Base-by-base conservation (phyloP, 306 rosid species). In the Oxytropis ochrocephala region DNA sequence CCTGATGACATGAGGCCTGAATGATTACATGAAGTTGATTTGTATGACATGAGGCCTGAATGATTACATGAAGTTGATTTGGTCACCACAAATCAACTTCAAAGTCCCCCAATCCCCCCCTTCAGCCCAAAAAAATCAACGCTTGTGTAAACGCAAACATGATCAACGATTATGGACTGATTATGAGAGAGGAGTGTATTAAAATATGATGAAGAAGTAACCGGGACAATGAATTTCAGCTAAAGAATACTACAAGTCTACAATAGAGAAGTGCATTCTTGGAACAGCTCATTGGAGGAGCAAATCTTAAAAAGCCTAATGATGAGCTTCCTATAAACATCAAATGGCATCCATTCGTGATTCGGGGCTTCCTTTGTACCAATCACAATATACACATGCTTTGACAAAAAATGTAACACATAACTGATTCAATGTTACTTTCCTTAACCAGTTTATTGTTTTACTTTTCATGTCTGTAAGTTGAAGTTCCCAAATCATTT, bases 391-490 rank as follows among this genome's bases (percentile, higher is more conserved):
- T 18, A 33, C 33, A 56, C 46, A 50, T 30, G 65, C 24, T 64
- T 19, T 64, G 59, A 46, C 43, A 3, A 48, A 48, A 67, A 36
- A 47, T 47, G 74, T 42, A 58, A 43, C 30, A 50, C 39, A 55
- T 35, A 67, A n/a, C 55, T 48, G 24, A 67, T 58, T 43, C 54
- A 38, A 57, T 47, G 29, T 58, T 50, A 59, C 47, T 18, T 47
- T 33, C 76, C 36, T 8, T 18, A 12, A 47, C 48, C 52, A 46
- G 57, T 70, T 55, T 16, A 29, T 9, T 35, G 46, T 30, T 38
- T 19, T 38, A 70, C 55, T 65, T 75, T 33, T 57, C 64, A 6
- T n/a, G n/a, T n/a, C n/a, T n/a, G n/a, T n/a, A n/a, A n/a, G 6
- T 5, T n/a, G n/a, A 70, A 57, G 32, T 39, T 49, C 44, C 30